A percentile compares a stretch with the other conserved stretches of the same genome.
Conservation (phyloP, 2,329 filamentous ascomycete species). For the Pseudogymnoascus verrucosus region DNA sequence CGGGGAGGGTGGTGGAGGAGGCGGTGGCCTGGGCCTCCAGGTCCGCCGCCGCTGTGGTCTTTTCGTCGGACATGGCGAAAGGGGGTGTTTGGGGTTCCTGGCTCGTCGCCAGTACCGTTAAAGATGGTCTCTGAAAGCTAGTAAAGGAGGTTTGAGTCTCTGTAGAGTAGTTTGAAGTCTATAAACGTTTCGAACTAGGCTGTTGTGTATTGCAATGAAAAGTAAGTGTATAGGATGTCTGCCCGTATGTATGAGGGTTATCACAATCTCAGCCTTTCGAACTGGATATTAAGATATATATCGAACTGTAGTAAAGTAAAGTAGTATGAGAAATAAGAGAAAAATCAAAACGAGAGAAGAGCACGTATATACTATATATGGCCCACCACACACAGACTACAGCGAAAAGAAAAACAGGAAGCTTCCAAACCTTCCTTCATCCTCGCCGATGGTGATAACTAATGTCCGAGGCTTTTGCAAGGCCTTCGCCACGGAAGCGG, state of each 20-base stretch:
- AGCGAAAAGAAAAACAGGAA: not conserved
- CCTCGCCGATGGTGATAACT: not conserved
- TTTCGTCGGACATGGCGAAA: slow-evolving; percentile 3
- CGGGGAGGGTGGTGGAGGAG: not conserved
- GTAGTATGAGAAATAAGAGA: not conserved
- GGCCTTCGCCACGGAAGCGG: not conserved
- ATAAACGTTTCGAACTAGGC: not conserved
- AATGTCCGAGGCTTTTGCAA: not conserved
- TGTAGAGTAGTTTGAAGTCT: not conserved
- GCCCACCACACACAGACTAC: not conserved
- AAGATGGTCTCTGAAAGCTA: not conserved
- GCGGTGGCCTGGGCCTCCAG: not conserved
- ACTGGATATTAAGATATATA: not conserved
- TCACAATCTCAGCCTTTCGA: not conserved
- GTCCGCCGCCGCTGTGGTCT: not conserved
- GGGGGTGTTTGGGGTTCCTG: not conserved
- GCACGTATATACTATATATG: too few relatives aligned
- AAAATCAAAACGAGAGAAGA: not conserved
- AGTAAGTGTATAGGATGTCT: not conserved
- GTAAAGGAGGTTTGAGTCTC: not conserved
- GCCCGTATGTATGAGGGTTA: not conserved
- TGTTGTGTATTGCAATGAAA: not conserved
- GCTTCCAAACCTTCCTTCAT: not conserved
- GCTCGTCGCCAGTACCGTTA: not conserved
- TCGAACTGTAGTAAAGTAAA: not conserved